Evolutionary conservation across 805 yeast species (phyloP), one percentile per base, ranked within the genome.

Genomic region (Lachancea mirantina): DNA sequence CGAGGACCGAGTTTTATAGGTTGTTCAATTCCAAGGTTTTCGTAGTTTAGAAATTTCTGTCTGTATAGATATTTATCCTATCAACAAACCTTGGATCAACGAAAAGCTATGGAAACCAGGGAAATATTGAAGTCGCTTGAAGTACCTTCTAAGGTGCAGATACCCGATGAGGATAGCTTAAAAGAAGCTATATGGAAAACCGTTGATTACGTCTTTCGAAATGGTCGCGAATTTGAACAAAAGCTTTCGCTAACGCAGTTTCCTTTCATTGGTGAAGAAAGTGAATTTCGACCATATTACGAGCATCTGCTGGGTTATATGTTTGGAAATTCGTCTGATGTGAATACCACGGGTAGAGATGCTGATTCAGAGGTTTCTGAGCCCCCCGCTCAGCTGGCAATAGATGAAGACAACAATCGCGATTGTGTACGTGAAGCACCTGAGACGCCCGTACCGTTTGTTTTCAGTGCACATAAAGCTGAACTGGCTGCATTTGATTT

Each of bases 221-320:
- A 84, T 48, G 95, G 95, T 0, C 46, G 52, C 1, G 61, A 70
- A 2, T 83, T 84, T 56, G 92, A 78, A 46, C 61, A 80, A 30
- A 67, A 84, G 36, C 76, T 76, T 41, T 52, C 59, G 5, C 67
- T 67, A 31, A 63, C 65, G 19, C 74, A 76, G 49, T 83, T 85
- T 53, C 61, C 70, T n/a, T 88, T 88, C 47, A 53, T 87, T 5
- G 52, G 64, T 13, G 65, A 64, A 1, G 62, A 57, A 2, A 73
- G 81, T 54, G 71, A 75, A 7, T 73, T 71, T 50, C 51, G 80
- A 47, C 60, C 55, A 2, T 84, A 73, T 52, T 87, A 82, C 52
- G 53, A 50, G 28, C 66, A 70, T n/a, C 24, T 33, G 8, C 19
- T 37, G 14, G 14, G 14, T 10, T 16, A 14, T 7, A 5, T 8